Evolutionary conservation across 768 basidiomycete genomes (phyloP).

Genomic region (Erythrobasidium yunnanense): DNA sequence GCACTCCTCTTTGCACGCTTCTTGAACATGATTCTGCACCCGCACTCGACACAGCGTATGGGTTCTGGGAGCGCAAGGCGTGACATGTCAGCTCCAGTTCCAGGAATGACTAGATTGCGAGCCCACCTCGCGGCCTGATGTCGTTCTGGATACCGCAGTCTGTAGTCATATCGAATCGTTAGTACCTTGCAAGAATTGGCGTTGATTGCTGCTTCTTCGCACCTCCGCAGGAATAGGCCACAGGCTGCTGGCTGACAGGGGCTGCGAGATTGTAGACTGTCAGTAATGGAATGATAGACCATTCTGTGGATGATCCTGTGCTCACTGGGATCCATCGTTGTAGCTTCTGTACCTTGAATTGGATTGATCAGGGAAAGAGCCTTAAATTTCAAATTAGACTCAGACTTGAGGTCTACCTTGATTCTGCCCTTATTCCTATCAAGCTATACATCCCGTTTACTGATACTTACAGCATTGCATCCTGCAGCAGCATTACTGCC

Average conservation of each 20-base stretch:
- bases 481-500: too few species aligned
- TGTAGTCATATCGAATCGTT: neutral
- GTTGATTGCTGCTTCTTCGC: neutral
- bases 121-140: slow-evolving; percentile 21
- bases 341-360: too few species aligned
- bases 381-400: too few species aligned
- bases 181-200: neutral
- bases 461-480: too few species aligned
- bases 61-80: slow-evolving; percentile 51
- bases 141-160: slow-evolving; percentile 28
- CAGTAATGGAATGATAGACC: too few species aligned
- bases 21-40: slow-evolving; percentile 98
- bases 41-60: slow-evolving; percentile 90
- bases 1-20: slow-evolving; percentile 84
- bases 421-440: too few species aligned
- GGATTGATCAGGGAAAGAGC: too few species aligned
- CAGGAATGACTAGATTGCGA: too few species aligned
- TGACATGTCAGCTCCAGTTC: neutral
- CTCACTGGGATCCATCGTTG: too few species aligned
- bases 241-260: neutral
- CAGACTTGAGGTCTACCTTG: too few species aligned
- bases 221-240: slow-evolving; percentile 5
- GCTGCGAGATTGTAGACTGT: neutral
- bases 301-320: too few species aligned
- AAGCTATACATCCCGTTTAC: too few species aligned